Percentiles rank a stretch among this genome's conserved stretches.
These are phyloP conservation scores for Alternaria viburni DNA, from an alignment of 2,329 filamentous ascomycete species.

Conservation along the genomic window DNA sequence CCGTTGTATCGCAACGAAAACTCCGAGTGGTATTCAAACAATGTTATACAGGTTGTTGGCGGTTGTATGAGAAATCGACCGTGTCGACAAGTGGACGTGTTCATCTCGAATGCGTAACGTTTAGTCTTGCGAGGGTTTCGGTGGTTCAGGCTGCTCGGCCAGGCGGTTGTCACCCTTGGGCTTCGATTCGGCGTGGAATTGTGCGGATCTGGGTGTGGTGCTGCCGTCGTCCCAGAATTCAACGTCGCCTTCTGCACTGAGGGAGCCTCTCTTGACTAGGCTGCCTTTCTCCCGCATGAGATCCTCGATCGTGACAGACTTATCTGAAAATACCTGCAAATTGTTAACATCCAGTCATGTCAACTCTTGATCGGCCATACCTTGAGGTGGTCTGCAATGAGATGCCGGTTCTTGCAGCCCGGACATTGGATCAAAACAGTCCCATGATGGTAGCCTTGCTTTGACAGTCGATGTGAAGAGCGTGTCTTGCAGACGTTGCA, in stretches of 20 bases:
- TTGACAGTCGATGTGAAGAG: constrained; percentile 84
- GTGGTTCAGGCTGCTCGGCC: constrained; percentile 20
- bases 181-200: constrained; percentile 40
- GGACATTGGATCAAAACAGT: constrained; percentile 90
- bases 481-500: constrained; percentile 83
- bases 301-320: constrained; percentile 74
- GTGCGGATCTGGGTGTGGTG: constrained; percentile 41
- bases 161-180: constrained; percentile 33
- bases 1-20: neutral
- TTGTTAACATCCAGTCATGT: constrained; percentile 4
- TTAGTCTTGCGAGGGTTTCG: constrained; percentile 19
- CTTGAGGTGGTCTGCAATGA: constrained; percentile 89
- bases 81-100: neutral
- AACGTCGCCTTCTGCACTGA: constrained; percentile 81
- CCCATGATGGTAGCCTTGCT: constrained; percentile 93
- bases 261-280: constrained; percentile 71
- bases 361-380: constrained; percentile 39
- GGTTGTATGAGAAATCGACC: neutral
- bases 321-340: constrained; percentile 73
- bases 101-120: neutral
- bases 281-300: constrained; percentile 77
- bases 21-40: constrained; percentile 5
- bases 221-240: constrained; percentile 87
- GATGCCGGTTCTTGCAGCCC: constrained; percentile 80
- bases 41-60: constrained; percentile 2